Evolutionary conservation across 345 rosid genomes (phyloP).

Genomic region (Lumnitzera littorea): DNA sequence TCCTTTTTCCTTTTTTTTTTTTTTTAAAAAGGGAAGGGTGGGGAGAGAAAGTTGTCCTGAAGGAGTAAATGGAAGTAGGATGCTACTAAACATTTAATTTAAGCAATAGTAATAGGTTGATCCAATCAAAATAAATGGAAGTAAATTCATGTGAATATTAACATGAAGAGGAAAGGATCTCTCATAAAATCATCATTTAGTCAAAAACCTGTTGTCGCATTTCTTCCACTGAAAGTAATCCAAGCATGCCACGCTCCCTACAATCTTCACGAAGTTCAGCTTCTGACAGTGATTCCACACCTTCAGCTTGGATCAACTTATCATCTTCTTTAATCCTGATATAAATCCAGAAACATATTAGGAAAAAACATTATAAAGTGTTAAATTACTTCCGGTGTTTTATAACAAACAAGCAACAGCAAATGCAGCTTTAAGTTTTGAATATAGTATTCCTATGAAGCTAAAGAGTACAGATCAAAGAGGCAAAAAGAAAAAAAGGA

Average conservation of each 20-base stretch:
- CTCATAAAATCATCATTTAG: not conserved
- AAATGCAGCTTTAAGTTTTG: not conserved
- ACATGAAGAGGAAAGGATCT: not conserved
- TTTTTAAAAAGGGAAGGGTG: too few species aligned
- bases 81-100: too few species aligned
- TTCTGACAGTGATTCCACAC: conserved; percentile 64
- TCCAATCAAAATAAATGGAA: not conserved
- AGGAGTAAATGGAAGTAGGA: too few species aligned
- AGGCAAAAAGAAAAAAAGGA: too few species aligned
- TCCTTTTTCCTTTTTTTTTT: too few species aligned
- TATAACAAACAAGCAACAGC: too few species aligned
- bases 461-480: not conserved
- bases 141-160: not conserved
- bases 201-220: conserved; percentile 65
- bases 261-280: conserved; percentile 73
- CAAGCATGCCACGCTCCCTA: conserved; percentile 73
- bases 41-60: too few species aligned
- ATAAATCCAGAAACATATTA: not conserved
- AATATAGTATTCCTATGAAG: conserved; percentile 2
- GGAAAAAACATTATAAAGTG: not conserved
- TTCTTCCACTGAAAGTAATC: conserved; percentile 55
- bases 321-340: conserved; percentile 68
- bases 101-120: too few species aligned
- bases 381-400: too few species aligned
- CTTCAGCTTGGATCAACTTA: conserved; percentile 58